Conservation (phyloP, 2,329 filamentous ascomycete genomes). For the Amauroascus verrucosus region DNA sequence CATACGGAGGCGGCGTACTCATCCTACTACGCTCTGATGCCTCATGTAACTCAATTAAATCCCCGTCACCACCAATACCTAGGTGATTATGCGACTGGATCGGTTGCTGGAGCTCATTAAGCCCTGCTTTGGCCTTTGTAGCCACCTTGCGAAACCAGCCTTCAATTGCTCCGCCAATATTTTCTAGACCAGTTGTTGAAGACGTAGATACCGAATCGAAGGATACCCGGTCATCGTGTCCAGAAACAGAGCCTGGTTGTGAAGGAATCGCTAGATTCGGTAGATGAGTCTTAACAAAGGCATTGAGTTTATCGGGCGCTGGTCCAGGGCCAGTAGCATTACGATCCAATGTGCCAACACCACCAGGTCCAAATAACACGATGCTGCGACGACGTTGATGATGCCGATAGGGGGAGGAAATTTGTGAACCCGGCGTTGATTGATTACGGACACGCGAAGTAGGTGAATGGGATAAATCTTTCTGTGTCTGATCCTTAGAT, state of each 20-base stretch:
- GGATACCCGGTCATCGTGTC: slow-evolving; percentile 19
- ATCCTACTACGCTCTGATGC: slow-evolving; percentile 19
- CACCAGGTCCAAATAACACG: slow-evolving; percentile 74
- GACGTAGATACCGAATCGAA: slow-evolving; percentile 29
- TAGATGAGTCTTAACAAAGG: slow-evolving; percentile 72
- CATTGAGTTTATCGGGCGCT: slow-evolving; percentile 72
- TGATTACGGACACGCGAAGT: slow-evolving; percentile 23
- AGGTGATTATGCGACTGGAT: slow-evolving; percentile 10
- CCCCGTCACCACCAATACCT: slow-evolving; percentile 28
- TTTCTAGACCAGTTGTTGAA: slow-evolving; percentile 52
- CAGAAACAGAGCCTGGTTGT: slow-evolving; percentile 32
- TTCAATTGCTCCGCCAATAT: slow-evolving; percentile 78
- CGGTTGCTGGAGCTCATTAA: slow-evolving; percentile 32
- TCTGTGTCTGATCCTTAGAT: slow-evolving; percentile 48
- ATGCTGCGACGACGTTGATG: slow-evolving; percentile 34
- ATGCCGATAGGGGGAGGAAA: slow-evolving; percentile 29
- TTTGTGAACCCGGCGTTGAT: slow-evolving; percentile 25
- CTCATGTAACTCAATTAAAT: slow-evolving; percentile 38
- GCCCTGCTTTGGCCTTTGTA: slow-evolving; percentile 31
- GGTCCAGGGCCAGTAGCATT: slow-evolving; percentile 49
- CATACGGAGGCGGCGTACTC: not conserved
- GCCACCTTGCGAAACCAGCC: slow-evolving; percentile 82
- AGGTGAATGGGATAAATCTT: slow-evolving; percentile 18
- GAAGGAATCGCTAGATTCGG: slow-evolving; percentile 64
- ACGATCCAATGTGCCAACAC: slow-evolving; percentile 71